Conservation (phyloP, 805 yeast genomes). For the Nakazawaea laoshanensis region DNA sequence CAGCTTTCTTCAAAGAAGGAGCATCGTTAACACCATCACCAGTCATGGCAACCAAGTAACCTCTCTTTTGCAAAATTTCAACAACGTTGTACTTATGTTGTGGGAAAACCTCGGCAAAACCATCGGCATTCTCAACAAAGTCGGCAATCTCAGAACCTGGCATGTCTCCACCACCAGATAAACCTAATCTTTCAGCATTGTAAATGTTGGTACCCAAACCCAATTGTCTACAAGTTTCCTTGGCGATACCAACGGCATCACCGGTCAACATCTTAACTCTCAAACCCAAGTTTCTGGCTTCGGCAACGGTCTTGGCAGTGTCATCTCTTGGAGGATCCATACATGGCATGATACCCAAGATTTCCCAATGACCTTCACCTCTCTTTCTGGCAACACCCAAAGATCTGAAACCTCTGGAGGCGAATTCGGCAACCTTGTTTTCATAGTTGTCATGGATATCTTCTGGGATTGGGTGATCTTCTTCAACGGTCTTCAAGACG, state of each 20-base stretch:
- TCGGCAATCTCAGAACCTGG: conserved; percentile 97
- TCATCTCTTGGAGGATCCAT: conserved; percentile 99
- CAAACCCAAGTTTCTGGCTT: conserved; percentile 86
- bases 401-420: conserved; percentile 97
- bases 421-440: conserved; percentile 95
- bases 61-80: conserved; percentile 91
- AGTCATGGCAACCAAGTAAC: conserved; percentile 97
- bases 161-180: conserved; percentile 89
- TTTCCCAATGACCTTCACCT: conserved; percentile 98
- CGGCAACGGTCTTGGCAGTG: conserved; percentile 89
- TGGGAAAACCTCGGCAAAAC: conserved; percentile 98
- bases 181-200: conserved; percentile 94
- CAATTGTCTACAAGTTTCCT: conserved; percentile 96
- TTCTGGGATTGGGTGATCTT: conserved; percentile 94
- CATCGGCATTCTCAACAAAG: conserved; percentile 95
- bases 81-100: conserved; percentile 96
- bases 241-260: conserved; percentile 98
- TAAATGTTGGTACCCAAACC: conserved; percentile 95
- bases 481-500: conserved; percentile 94
- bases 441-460: conserved; percentile 90
- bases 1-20: conserved; percentile 94
- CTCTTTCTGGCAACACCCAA: conserved; percentile 98
- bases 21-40: conserved; percentile 99
- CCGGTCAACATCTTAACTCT: conserved; percentile 98
- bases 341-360: conserved; percentile 96